Conservation (phyloP, 192 early-diverging fungal species). For the Lobosporangium transversale region DNA sequence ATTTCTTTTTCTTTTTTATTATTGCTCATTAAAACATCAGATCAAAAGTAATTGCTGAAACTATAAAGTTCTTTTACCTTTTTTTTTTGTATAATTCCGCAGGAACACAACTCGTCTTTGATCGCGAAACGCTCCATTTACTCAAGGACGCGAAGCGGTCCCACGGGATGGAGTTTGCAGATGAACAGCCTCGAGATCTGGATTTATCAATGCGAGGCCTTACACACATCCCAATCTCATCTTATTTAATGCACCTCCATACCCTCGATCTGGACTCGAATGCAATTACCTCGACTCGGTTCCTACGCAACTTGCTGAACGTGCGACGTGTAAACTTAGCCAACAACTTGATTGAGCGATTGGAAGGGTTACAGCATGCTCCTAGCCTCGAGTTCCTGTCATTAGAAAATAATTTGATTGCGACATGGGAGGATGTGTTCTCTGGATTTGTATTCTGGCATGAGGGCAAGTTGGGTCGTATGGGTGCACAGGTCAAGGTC, state of each 20-base stretch:
- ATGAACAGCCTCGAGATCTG: slow-evolving; percentile 11
- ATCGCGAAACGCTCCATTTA: slow-evolving; percentile 33
- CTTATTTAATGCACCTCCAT: slow-evolving; percentile 38
- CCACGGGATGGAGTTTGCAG: slow-evolving; percentile 35
- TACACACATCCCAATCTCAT: slow-evolving; percentile 45
- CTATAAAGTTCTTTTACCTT: neutral
- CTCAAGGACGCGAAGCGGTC: slow-evolving; percentile 36
- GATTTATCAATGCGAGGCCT: slow-evolving; percentile 48
- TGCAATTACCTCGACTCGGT: slow-evolving; percentile 40
- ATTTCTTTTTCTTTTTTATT: neutral
- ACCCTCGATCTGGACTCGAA: slow-evolving; percentile 48
- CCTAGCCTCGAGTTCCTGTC: slow-evolving; percentile 34
- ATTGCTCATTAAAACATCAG: neutral
- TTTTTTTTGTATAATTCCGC: neutral
- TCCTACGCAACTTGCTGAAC: slow-evolving; percentile 33
- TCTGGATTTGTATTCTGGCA: slow-evolving; percentile 50
- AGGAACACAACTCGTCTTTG: slow-evolving; percentile 49
- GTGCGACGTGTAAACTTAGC: slow-evolving; percentile 36
- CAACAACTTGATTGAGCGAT: slow-evolving; percentile 48
- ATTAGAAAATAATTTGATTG: slow-evolving; percentile 41
- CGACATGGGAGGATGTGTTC: slow-evolving; percentile 48
- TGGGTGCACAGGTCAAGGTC: slow-evolving; percentile 32
- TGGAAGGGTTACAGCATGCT: slow-evolving; percentile 45
- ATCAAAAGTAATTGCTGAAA: neutral
- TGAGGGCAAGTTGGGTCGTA: slow-evolving; percentile 43